These are phyloP conservation scores for Russula abietina DNA, from an alignment of 768 basidiomycete genomes.

Conservation along the genomic window DNA sequence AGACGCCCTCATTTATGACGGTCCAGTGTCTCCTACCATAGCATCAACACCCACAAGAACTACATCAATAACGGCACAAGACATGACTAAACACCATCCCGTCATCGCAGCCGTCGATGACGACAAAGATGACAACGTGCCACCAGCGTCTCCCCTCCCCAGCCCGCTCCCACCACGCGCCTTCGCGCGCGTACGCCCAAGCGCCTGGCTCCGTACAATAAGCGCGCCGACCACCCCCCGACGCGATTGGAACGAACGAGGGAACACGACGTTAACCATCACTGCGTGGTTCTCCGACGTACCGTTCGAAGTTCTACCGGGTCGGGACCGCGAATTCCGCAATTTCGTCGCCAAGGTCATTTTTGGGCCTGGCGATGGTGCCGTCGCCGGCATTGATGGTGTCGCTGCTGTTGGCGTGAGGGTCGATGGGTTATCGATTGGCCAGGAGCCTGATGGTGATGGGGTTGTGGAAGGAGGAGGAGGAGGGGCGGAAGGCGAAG, in stretches of 20 bases:
- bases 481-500: neutral
- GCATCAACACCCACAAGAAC: neutral
- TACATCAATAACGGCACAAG: neutral
- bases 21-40: slow-evolving; percentile 26
- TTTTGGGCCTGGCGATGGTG: slow-evolving; percentile 12
- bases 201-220: slow-evolving; percentile 53
- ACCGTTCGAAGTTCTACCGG: slow-evolving; percentile 71
- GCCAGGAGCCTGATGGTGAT: neutral
- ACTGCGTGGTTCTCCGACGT: slow-evolving; percentile 65
- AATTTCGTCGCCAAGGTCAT: slow-evolving; percentile 70
- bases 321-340: slow-evolving; percentile 69
- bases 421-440: slow-evolving; percentile 17
- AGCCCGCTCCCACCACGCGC: slow-evolving; percentile 65
- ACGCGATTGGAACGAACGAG: slow-evolving; percentile 38
- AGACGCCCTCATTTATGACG: slow-evolving; percentile 75
- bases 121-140: slow-evolving; percentile 28
- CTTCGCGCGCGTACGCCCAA: slow-evolving; percentile 69
- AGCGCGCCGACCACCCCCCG: slow-evolving; percentile 39
- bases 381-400: slow-evolving; percentile 22
- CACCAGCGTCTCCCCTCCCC: slow-evolving; percentile 49
- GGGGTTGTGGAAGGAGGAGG: neutral
- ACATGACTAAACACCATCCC: neutral
- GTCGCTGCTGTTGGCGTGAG: slow-evolving; percentile 16
- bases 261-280: slow-evolving; percentile 52
- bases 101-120: too few relatives aligned